Evolutionary conservation across 2,329 filamentous ascomycete genomes (phyloP).

Genomic region (Talaromyces pinophilus): DNA sequence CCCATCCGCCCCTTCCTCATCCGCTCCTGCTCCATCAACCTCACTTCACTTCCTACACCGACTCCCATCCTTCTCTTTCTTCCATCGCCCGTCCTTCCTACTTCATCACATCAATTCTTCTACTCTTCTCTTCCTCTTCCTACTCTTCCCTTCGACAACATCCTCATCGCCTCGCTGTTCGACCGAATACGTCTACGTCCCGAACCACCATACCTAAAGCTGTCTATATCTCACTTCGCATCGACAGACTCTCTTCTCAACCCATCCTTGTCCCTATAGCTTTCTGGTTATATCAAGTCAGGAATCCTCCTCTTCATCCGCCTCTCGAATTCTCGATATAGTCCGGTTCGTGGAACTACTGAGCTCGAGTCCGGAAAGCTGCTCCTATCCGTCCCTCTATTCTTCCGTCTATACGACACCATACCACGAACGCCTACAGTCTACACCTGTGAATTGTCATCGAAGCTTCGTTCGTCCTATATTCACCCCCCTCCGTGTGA

Average conservation of each 20-base stretch:
- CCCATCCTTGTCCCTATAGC: not conserved
- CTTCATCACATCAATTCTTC: constrained; percentile 15
- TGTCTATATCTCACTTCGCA: constrained; percentile 10
- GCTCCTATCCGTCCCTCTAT: not conserved
- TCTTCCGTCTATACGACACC: not conserved
- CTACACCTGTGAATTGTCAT: not conserved
- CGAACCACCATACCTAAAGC: constrained; percentile 10
- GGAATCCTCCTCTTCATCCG: not conserved
- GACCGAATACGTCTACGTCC: constrained; percentile 1
- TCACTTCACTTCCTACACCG: constrained; percentile 21
- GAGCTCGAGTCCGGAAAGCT: not conserved
- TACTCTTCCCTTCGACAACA: constrained; percentile 20
- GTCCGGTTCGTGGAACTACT: not conserved
- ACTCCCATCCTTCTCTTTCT: constrained; percentile 23
- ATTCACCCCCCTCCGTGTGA: constrained; percentile 22
- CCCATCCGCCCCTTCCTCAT: constrained; percentile 25
- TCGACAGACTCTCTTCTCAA: constrained; percentile 7
- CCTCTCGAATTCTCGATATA: constrained; percentile 5
- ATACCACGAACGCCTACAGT: not conserved
- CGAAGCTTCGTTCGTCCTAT: constrained; percentile 10
- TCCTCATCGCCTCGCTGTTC: constrained; percentile 17
- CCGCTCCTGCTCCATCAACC: constrained; percentile 11
- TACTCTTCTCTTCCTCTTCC: constrained; percentile 23
- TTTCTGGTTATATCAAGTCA: constrained; percentile 4
- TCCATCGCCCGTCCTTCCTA: constrained; percentile 5